These are phyloP conservation scores for Periconia macrospinosa DNA, from an alignment of 2,329 filamentous ascomycete species.

Conservation along the genomic window DNA sequence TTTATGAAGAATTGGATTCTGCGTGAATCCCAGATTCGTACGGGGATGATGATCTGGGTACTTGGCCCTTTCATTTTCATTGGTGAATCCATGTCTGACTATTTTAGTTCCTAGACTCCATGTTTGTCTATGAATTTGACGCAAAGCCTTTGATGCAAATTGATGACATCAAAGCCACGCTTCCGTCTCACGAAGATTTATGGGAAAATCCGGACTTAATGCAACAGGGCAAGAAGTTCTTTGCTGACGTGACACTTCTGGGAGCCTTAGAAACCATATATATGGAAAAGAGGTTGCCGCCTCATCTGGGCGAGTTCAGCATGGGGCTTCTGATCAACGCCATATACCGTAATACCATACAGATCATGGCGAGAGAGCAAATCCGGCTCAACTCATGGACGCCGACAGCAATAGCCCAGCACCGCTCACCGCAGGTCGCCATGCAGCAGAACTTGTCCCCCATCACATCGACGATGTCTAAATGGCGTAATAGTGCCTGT, in stretches of 20 bases:
- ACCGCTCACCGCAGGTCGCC: conserved; percentile 5
- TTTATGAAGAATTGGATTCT: too few relatives aligned
- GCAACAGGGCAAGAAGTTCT: too few relatives aligned
- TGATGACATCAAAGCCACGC: conserved; percentile 5
- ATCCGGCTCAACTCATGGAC: conserved; percentile 47
- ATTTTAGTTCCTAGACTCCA: conserved; percentile 5
- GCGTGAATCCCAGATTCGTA: too few relatives aligned
- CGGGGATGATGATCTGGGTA: too few relatives aligned
- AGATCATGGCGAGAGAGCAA: conserved; percentile 50
- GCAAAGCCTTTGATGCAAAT: conserved; percentile 11
- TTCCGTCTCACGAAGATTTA: conserved; percentile 13
- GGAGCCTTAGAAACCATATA: too few relatives aligned
- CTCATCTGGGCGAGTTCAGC: conserved; percentile 47
- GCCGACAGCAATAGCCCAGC: conserved; percentile 23
- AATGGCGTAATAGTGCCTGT: conserved; percentile 52
- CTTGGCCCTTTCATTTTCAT: too few relatives aligned
- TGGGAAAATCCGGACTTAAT: conserved; percentile 17
- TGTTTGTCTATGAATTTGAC: conserved; percentile 12
- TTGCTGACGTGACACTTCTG: too few relatives aligned
- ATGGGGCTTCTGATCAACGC: conserved; percentile 54
- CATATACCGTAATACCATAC: conserved; percentile 54
- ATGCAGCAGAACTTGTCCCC: conserved; percentile 46
- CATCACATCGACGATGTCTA: conserved; percentile 50
- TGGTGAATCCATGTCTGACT: too few relatives aligned
- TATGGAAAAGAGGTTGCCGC: too few relatives aligned